Percentiles rank a stretch among this genome's conserved stretches.
Conservation (phyloP, 2,329 filamentous ascomycete species). For the Hymenoscyphus fraxineus region DNA sequence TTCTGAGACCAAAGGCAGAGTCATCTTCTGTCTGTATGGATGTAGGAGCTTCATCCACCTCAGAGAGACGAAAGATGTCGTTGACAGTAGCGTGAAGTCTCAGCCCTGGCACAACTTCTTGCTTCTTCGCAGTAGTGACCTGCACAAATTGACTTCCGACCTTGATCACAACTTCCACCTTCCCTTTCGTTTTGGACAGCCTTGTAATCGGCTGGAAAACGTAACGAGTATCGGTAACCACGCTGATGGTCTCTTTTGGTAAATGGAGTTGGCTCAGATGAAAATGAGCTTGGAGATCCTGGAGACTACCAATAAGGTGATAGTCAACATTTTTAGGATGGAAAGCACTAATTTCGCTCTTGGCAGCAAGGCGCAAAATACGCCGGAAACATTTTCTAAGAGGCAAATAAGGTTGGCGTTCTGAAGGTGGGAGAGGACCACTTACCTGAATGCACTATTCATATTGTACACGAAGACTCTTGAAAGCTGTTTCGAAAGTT, state of each 20-base stretch:
- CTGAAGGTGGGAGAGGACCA: conserved; percentile 30
- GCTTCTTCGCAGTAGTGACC: conserved; percentile 64
- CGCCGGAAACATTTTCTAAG: conserved; percentile 60
- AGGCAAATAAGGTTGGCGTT: not conserved
- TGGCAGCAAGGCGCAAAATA: conserved; percentile 57
- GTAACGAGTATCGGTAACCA: conserved; percentile 62
- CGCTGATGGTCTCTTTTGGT: conserved; percentile 66
- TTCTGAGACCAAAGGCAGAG: conserved; percentile 62
- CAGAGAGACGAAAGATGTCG: conserved; percentile 64
- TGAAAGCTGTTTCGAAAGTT: conserved; percentile 55
- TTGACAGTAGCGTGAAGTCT: conserved; percentile 62
- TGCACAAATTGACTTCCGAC: conserved; percentile 68
- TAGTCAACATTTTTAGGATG: conserved; percentile 64
- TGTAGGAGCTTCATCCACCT: conserved; percentile 64
- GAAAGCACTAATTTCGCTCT: conserved; percentile 57
- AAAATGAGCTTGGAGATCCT: conserved; percentile 64
- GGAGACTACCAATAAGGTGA: conserved; percentile 60
- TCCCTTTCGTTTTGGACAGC: conserved; percentile 66
- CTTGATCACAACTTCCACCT: conserved; percentile 65
- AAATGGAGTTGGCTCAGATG: conserved; percentile 63
- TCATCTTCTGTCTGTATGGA: conserved; percentile 64
- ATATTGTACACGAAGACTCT: conserved; percentile 69
- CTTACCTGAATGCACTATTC: conserved; percentile 66
- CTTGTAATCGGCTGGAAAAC: conserved; percentile 63
- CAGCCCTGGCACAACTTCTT: conserved; percentile 61